Conservation (phyloP, 495 filamentous ascomycete genomes). For the Aspergillus carlsbadensis region DNA sequence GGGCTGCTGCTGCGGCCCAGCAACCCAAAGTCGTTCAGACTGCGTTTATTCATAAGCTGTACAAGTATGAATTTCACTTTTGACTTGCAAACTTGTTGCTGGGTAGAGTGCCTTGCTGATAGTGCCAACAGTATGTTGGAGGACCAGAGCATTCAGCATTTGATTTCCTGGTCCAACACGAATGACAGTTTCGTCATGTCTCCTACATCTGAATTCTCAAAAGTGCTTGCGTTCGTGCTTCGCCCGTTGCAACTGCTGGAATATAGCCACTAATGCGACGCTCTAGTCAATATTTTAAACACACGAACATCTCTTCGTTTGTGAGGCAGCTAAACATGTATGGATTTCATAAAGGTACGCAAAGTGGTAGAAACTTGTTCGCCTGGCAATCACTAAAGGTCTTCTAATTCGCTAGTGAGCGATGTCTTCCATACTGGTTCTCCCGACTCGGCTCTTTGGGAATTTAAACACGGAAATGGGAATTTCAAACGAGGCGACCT, state of each 20-base stretch:
- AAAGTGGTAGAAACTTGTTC: too few species aligned
- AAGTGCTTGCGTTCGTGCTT: conserved; percentile 84
- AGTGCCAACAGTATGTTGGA: conserved; percentile 79
- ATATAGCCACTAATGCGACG: conserved; percentile 25
- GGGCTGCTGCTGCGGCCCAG: conserved; percentile 82
- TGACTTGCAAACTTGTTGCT: conserved; percentile 9
- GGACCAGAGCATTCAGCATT: conserved; percentile 84
- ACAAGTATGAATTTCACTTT: conserved; percentile 68
- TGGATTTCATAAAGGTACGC: conserved; percentile 96
- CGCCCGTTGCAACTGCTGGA: conserved; percentile 18
- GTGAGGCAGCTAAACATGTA: conserved; percentile 99
- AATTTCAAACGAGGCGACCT: conserved; percentile 96
- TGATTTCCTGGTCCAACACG: conserved; percentile 92
- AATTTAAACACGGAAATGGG: conserved; percentile 98
- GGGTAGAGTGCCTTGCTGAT: conserved; percentile 12
- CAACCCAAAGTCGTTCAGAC: conserved; percentile 98
- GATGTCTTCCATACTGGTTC: conserved; percentile 97
- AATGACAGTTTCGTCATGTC: conserved; percentile 99
- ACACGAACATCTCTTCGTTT: conserved; percentile 98
- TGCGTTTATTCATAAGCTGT: conserved; percentile 99
- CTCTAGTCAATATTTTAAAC: conserved; percentile 90
- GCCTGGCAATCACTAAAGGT: too few species aligned
- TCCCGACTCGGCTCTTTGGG: conserved; percentile 95
- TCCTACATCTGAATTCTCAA: conserved; percentile 94
- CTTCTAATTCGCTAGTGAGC: conserved; percentile 68